These are phyloP conservation scores for Linnemannia zychae DNA, from an alignment of 192 early-diverging fungal species.

Conservation along the genomic window DNA sequence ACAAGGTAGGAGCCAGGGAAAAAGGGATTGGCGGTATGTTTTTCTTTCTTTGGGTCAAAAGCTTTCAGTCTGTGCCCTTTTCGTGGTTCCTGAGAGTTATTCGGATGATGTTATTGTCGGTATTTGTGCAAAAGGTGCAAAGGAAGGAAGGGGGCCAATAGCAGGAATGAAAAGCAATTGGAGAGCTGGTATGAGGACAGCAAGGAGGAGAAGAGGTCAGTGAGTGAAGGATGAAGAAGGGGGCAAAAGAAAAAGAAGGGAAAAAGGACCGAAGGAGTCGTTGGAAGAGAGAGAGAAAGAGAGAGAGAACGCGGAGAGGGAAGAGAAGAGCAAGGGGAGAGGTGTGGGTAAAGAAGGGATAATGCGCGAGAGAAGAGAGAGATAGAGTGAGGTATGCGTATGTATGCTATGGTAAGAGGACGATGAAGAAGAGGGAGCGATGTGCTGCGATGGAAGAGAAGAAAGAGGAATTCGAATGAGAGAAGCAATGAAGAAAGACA, in stretches of 20 bases:
- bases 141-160: neutral
- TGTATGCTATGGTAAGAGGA: conserved; percentile 10
- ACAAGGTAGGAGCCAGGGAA: neutral
- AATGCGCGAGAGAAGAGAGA: neutral
- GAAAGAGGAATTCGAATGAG: neutral
- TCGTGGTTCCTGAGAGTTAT: neutral
- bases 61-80: no score
- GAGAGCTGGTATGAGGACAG: neutral
- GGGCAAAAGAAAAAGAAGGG: neutral
- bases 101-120: neutral
- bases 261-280: conserved; percentile 9
- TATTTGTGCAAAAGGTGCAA: neutral
- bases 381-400: neutral
- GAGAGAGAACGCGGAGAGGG: neutral
- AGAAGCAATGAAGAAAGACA: neutral
- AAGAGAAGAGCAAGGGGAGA: neutral
- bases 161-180: neutral
- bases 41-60: no score
- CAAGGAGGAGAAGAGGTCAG: neutral
- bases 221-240: neutral
- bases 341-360: neutral
- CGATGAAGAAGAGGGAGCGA: neutral
- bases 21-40: neutral
- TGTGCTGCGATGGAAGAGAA: neutral
- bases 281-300: neutral